Base-by-base conservation (phyloP, 164 flowering plant species). In the Vitis rupestris region DNA sequence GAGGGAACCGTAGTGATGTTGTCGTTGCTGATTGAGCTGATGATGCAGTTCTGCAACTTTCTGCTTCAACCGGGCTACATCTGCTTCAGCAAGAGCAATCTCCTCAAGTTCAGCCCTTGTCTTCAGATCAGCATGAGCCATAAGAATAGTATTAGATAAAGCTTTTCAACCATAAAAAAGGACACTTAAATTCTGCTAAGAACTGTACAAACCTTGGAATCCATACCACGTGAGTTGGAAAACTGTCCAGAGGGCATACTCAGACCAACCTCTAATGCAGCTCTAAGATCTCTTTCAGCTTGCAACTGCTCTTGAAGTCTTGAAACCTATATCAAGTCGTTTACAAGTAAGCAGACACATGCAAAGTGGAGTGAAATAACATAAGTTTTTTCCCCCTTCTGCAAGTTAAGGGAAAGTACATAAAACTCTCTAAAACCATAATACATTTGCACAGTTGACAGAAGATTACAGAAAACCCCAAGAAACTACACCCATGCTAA, bases 31-130 rank as follows among this genome's bases (percentile, higher is more conserved):
- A 81, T 88, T 93, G 63, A 96, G 90, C 81, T 96, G 99, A 82
- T 88, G 90, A 74, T 93, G 99, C 14, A 96, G 90, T 78, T 93
- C 99, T 16, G 99, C 93, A 75, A 96, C 99, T 74, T 93, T 96
- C 74, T 96, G 99, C 84, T 96, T 96, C 83, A 96, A 80, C 79
- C 93, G 83, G 66, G 97, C 97, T 53, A 96, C 98, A 84, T 96
- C 99, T 44, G 95, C 98, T 75, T 96, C 99, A 55, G 98, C 99
- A 73, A 96, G 91, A 70, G 99, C 97, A 80, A 96, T 93, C 76
- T 96, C 98, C 84, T 93, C 99, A 56, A 96, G 97, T 84, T 96
- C 99, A 59, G 95, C 97, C 86, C 92, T 89, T 68, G 97, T 96
- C 99, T 96, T 78, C 81, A 83, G 55, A 76, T 61, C 62, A 65